These are phyloP conservation scores for Colletotrichum euphorbiae DNA, from an alignment of 2,329 filamentous ascomycete genomes.

Conservation along the genomic window DNA sequence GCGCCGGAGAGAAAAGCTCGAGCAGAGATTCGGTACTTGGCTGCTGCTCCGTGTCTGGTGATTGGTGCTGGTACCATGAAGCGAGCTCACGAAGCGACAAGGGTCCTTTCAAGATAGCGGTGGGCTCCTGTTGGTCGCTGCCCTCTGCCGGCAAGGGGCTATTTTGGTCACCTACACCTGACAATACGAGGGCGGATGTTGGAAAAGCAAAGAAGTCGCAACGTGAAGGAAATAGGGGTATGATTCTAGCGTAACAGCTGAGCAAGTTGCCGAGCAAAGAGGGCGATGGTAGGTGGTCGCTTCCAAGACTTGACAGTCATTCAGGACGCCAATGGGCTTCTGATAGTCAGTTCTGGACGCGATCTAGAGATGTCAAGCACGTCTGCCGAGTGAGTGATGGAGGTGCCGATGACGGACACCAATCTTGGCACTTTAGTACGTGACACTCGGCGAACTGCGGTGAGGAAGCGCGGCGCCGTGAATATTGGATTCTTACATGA, in stretches of 20 bases:
- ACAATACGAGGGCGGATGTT: slow-evolving; percentile 29
- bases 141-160: slow-evolving; percentile 10
- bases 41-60: slow-evolving; percentile 4
- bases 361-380: neutral
- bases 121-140: slow-evolving; percentile 16
- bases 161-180: slow-evolving; percentile 17
- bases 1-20: neutral
- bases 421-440: slow-evolving; percentile 10
- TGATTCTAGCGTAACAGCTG: slow-evolving; percentile 14
- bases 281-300: neutral
- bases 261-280: neutral
- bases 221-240: slow-evolving; percentile 7
- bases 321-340: slow-evolving; percentile 20
- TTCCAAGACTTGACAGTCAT: neutral
- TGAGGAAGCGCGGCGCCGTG: slow-evolving; percentile 3
- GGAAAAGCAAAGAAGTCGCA: slow-evolving; percentile 28
- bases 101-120: slow-evolving; percentile 5
- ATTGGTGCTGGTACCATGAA: slow-evolving; percentile 1
- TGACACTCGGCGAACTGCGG: neutral
- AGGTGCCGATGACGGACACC: slow-evolving; percentile 15
- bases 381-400: neutral
- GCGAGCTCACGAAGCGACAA: slow-evolving; percentile 3
- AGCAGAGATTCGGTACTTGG: slow-evolving; percentile 4
- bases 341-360: neutral
- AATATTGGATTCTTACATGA: slow-evolving; percentile 26